Percentiles rank a stretch among this genome's conserved stretches.
These are phyloP conservation scores for Hyphopichia wangnamkhiaoensis DNA, from an alignment of 1,139 yeast genomes.

Conservation along the genomic window DNA sequence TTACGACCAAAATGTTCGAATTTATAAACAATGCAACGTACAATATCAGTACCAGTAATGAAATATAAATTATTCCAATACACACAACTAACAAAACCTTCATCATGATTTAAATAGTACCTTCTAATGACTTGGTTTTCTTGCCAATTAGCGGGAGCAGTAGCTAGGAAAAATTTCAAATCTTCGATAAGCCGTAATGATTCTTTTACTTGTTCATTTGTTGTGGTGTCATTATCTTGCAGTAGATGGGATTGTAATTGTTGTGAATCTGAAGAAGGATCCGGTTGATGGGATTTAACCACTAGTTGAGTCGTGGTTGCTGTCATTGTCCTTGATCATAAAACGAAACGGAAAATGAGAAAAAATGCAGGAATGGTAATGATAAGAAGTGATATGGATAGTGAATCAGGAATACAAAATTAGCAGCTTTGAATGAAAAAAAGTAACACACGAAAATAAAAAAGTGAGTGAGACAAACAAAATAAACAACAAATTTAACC, in stretches of 20 bases:
- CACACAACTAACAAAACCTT: conserved; percentile 88
- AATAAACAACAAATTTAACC: too few species aligned
- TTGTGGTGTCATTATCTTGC: neutral
- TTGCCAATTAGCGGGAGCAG: conserved; percentile 96
- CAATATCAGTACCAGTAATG: conserved; percentile 95
- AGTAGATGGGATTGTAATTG: neutral
- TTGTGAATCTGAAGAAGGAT: neutral
- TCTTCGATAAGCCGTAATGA: conserved; percentile 70
- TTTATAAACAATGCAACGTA: conserved; percentile 84
- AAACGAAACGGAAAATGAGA: too few species aligned
- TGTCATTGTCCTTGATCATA: neutral
- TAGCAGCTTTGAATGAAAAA: too few species aligned
- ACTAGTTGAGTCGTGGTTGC: neutral
- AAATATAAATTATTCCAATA: conserved; percentile 90
- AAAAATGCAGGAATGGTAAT: too few species aligned
- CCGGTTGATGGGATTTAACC: neutral
- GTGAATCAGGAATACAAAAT: too few species aligned
- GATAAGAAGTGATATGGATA: too few species aligned
- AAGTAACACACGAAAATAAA: too few species aligned
- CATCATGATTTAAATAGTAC: conserved; percentile 83
- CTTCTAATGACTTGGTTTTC: conserved; percentile 85
- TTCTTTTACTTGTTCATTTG: conserved; percentile 38
- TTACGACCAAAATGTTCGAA: conserved; percentile 89
- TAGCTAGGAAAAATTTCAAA: conserved; percentile 78
- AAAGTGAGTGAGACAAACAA: too few species aligned